A percentile compares a stretch with the other conserved stretches of the same genome.
These are phyloP conservation scores for Botrytis fragariae DNA, from an alignment of 2,329 filamentous ascomycete species.

Conservation along the genomic window DNA sequence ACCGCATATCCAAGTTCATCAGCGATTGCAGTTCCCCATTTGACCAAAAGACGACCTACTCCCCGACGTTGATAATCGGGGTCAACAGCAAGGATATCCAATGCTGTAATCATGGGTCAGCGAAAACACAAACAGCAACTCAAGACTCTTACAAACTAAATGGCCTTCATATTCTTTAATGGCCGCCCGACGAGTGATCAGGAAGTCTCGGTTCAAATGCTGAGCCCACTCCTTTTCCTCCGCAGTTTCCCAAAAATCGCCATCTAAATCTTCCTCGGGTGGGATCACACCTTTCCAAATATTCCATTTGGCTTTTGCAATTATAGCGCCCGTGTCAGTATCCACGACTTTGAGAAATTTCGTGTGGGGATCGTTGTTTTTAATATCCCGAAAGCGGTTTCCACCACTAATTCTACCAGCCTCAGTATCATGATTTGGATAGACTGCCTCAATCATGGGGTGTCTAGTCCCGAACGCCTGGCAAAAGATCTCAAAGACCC, in stretches of 20 bases:
- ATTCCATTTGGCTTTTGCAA: constrained; percentile 13
- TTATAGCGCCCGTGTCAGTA: constrained; percentile 1
- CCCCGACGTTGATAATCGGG: constrained; percentile 10
- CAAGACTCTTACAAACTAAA: constrained; percentile 14
- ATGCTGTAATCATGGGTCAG: constrained; percentile 6
- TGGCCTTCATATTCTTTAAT: constrained; percentile 2
- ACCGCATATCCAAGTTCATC: constrained; percentile 16
- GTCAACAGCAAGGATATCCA: constrained; percentile 16
- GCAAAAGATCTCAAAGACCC: constrained; percentile 14
- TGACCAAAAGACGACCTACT: constrained; percentile 7
- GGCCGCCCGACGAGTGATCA: constrained; percentile 1
- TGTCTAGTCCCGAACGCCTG: constrained; percentile 1
- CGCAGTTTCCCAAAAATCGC: constrained; percentile 10
- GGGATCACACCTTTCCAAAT: constrained; percentile 17
- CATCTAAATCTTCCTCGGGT: constrained; percentile 7
- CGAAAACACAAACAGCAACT: not conserved
- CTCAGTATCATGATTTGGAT: constrained; percentile 10
- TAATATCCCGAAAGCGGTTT: constrained; percentile 3
- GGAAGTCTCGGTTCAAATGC: constrained; percentile 2
- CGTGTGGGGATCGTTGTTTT: constrained; percentile 1
- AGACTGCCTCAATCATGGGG: constrained; percentile 10
- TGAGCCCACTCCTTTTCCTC: constrained; percentile 18
- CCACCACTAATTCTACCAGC: not conserved
- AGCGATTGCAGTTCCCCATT: constrained; percentile 13
- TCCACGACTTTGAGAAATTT: constrained; percentile 8